Conservation (phyloP, 345 rosid species). For the Lepidium sativum region DNA sequence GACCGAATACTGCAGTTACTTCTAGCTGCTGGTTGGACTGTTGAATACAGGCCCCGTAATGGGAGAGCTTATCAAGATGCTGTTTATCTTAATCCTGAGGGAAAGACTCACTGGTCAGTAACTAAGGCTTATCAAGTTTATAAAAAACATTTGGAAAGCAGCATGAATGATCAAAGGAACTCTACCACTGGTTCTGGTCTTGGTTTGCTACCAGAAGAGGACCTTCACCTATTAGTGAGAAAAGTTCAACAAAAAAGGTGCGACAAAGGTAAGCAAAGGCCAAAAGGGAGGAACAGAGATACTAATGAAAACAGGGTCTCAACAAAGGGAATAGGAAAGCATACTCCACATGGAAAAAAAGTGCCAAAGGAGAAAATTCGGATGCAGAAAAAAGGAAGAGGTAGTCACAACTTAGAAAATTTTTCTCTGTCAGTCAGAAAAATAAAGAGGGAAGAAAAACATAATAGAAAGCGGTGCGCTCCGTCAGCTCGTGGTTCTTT, state of each 20-base stretch:
- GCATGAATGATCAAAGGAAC: conserved; percentile 26
- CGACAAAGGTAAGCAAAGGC: conserved; percentile 42
- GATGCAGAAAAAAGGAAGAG: conserved; percentile 23
- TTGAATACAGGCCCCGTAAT: conserved; percentile 67
- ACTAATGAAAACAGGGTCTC: conserved; percentile 21
- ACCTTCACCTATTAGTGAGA: conserved; percentile 48
- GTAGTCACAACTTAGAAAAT: conserved; percentile 10
- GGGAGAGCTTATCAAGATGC: conserved; percentile 60
- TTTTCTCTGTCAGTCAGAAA: conserved; percentile 25
- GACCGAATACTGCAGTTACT: conserved; percentile 61
- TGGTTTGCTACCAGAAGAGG: conserved; percentile 63
- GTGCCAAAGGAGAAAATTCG: conserved; percentile 20
- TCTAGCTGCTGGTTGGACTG: conserved; percentile 77
- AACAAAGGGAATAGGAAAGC: conserved; percentile 23
- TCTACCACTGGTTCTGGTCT: conserved; percentile 43
- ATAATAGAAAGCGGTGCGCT: conserved; percentile 50
- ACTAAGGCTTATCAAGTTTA: conserved; percentile 74
- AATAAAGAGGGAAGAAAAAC: conserved; percentile 39
- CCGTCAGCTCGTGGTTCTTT: conserved; percentile 60
- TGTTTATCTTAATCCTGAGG: conserved; percentile 87
- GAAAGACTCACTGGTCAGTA: conserved; percentile 92
- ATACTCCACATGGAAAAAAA: conserved; percentile 17
- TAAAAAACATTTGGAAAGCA: conserved; percentile 41
- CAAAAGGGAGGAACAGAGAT: conserved; percentile 22
- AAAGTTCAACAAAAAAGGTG: conserved; percentile 36